Base-by-base conservation (phyloP, 176 grass and related monocot genomes). In the Microstegium vimineum region DNA sequence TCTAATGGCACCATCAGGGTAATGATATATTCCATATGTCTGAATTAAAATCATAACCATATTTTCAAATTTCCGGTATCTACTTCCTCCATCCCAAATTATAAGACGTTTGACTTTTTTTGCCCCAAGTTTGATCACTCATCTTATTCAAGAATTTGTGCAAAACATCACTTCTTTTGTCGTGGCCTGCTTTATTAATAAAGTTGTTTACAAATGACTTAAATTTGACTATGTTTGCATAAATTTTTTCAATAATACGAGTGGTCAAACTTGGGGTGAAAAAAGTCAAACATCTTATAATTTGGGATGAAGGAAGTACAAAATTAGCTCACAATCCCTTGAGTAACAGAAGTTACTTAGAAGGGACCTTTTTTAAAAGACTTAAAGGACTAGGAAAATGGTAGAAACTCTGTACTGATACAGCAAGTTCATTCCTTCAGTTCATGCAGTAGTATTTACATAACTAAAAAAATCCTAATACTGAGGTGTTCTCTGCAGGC, bases 1-100 rank as follows among this genome's bases (percentile, higher is more conserved):
- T 85, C 85, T 66, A 86, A 93, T 82, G 96, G 93, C 31, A 85
- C 83, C n/a, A 99, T 99, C 67, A 90, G 86, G 93, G 96, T 95
- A 89, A 95, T 72, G 23, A 79, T 82, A 66, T 66, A 20, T 77
- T 77, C 81, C 36, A 67, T 77, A 86, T 75, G 18, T 66, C 35
- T 60, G n/a, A 68, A 66, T 23, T 69, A 32, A 75, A 12, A 59
- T 33, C 76, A 45, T 47, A 32, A 79, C 8, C 59, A 89, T 64
- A 41, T 31, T 75, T 85, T 56, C 35, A 23, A 57, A 28, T 41
- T 66, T 42, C 17, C 30, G 7, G 6, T 28, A 89, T 63, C 42
- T 16, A 41, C n/a, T n/a, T n/a, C n/a, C n/a, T n/a, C n/a, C n/a
- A n/a, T n/a, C n/a, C n/a, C n/a, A n/a, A n/a, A n/a, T n/a, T n/a